Conservation (phyloP, 345 rosid species). For the Bretschneidera sinensis region DNA sequence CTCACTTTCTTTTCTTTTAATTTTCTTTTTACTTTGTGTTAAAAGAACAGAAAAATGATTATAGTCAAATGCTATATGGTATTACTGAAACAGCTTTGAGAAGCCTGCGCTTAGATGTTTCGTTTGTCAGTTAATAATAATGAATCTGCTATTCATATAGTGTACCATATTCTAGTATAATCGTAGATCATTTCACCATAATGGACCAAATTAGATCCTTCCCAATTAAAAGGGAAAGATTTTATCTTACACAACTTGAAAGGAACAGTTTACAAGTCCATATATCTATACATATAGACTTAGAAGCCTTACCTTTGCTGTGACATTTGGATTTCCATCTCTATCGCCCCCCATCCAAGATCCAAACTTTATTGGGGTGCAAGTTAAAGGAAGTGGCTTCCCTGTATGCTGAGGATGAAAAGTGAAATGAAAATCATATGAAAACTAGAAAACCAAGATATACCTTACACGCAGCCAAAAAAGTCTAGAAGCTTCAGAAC, state of each 20-base stretch:
- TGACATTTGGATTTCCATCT: constrained; percentile 96
- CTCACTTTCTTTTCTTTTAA: too few relatives aligned
- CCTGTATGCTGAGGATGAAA: constrained; percentile 58
- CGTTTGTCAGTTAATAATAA: too few relatives aligned
- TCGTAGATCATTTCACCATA: too few relatives aligned
- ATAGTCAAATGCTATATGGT: too few relatives aligned
- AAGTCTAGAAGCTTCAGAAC: constrained; percentile 11
- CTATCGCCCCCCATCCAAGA: constrained; percentile 99
- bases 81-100: too few relatives aligned
- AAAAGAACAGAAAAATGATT: too few relatives aligned
- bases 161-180: too few relatives aligned
- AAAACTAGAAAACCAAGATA: constrained; percentile 13
- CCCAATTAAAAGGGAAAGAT: too few relatives aligned
- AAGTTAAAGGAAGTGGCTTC: constrained; percentile 77
- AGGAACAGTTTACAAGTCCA: neutral
- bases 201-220: too few relatives aligned
- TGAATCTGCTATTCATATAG: too few relatives aligned
- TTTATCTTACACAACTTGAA: neutral
- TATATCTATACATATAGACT: neutral
- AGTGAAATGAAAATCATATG: constrained; percentile 2
- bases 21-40: too few relatives aligned
- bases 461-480: neutral
- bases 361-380: constrained; percentile 88
- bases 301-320: constrained; percentile 61
- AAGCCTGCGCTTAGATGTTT: too few relatives aligned